Percentiles rank a stretch among this genome's conserved stretches.
Conservation (phyloP, 495 filamentous ascomycete genomes). For the Hypomontagnella submonticulosa region DNA sequence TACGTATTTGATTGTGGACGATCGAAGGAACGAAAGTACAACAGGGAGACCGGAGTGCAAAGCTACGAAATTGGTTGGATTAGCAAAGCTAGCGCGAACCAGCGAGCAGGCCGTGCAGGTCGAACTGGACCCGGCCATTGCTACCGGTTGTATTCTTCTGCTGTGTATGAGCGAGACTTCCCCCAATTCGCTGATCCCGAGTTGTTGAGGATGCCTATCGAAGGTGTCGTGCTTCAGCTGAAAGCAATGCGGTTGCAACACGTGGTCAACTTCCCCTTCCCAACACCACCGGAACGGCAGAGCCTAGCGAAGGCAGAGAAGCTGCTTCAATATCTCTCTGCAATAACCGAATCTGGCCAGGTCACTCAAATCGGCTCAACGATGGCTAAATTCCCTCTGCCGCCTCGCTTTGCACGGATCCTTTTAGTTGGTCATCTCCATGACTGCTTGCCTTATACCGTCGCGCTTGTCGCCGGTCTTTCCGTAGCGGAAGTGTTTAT, state of each 20-base stretch:
- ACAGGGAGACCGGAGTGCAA: slow-evolving; percentile 86
- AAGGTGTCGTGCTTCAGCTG: slow-evolving; percentile 91
- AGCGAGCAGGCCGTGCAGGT: slow-evolving; percentile 93
- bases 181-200: slow-evolving; percentile 87
- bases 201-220: slow-evolving; percentile 90
- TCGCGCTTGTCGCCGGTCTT: slow-evolving; percentile 87
- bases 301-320: slow-evolving; percentile 88
- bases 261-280: slow-evolving; percentile 96
- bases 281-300: slow-evolving; percentile 84
- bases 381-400: slow-evolving; percentile 88
- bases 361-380: slow-evolving; percentile 80
- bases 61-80: slow-evolving; percentile 97
- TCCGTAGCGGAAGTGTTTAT: slow-evolving; percentile 91
- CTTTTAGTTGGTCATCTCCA: slow-evolving; percentile 86
- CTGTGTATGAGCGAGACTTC: slow-evolving; percentile 93
- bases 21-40: slow-evolving; percentile 89
- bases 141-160: slow-evolving; percentile 92
- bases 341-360: slow-evolving; percentile 72
- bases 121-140: slow-evolving; percentile 96
- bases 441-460: slow-evolving; percentile 83
- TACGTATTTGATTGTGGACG: slow-evolving; percentile 96
- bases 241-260: slow-evolving; percentile 94
- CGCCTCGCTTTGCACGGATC: slow-evolving; percentile 91
- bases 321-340: slow-evolving; percentile 78
- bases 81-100: slow-evolving; percentile 94